Evolutionary conservation across 495 filamentous ascomycete genomes (phyloP).

Genomic region (Aspergillus conjunctus): DNA sequence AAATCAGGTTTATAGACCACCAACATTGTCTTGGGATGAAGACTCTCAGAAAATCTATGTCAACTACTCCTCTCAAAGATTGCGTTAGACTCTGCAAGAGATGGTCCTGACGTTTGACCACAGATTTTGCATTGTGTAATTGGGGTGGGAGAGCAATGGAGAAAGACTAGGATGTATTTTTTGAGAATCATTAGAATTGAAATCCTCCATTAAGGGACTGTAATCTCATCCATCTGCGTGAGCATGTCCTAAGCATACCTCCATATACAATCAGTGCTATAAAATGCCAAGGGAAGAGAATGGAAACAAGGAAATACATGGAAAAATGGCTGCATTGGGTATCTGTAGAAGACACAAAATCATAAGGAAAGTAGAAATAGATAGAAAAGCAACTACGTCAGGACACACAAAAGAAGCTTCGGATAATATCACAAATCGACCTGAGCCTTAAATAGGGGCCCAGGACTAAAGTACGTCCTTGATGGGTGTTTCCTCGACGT

Average conservation of each 20-base stretch:
- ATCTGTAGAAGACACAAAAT: constrained; percentile 36
- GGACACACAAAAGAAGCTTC: constrained; percentile 3
- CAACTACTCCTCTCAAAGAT: no score
- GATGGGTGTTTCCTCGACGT: neutral
- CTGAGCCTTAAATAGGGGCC: neutral
- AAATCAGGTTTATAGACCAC: no score
- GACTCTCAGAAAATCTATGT: no score
- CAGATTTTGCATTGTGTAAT: no score
- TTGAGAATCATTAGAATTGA: neutral
- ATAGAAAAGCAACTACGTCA: neutral
- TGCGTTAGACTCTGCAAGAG: no score
- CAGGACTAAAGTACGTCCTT: constrained; percentile 1
- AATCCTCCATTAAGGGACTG: neutral
- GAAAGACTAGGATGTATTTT: no score
- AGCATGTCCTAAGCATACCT: constrained; percentile 22
- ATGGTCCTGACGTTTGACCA: no score
- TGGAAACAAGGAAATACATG: constrained; percentile 29
- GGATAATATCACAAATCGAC: constrained; percentile 12
- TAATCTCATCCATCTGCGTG: constrained; percentile 32
- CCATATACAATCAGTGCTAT: neutral
- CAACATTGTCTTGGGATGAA: no score
- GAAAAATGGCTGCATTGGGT: constrained; percentile 27
- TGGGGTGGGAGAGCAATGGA: no score
- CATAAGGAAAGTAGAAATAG: neutral
- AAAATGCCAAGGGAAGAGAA: constrained; percentile 11